phyloP scores from a whole-genome alignment of 176 grass and related monocot genomes.

The Themeda triandra region DNA sequence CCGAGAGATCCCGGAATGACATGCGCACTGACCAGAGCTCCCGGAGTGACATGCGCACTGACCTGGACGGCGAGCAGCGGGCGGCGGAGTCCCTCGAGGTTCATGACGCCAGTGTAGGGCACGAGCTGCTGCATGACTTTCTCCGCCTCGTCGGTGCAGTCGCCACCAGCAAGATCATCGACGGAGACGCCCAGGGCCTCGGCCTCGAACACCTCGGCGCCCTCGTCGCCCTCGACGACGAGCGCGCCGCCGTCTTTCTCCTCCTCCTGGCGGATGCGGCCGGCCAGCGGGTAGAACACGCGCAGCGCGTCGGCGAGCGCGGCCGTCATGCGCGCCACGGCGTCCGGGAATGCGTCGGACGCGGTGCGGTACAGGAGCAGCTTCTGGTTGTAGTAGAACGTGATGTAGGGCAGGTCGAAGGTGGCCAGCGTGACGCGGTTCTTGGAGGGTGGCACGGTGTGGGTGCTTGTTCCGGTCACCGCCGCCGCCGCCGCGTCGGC shows the following conservation, averaged over 20 bases:
- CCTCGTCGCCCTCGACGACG: conserved; percentile 32
- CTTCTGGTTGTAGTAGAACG: conserved; percentile 99
- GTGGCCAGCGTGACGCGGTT: conserved; percentile 57
- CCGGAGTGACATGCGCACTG: neutral
- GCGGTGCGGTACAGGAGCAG: conserved; percentile 72
- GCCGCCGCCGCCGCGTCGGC: neutral
- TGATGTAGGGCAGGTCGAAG: conserved; percentile 96
- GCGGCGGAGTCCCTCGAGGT: conserved; percentile 77
- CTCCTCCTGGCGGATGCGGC: conserved; percentile 43
- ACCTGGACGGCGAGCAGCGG: conserved; percentile 93
- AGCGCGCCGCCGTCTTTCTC: conserved; percentile 55
- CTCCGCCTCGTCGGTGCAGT: conserved; percentile 35
- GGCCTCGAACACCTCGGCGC: conserved; percentile 74
- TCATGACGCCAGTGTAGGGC: conserved; percentile 96
- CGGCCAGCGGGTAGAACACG: conserved; percentile 77
- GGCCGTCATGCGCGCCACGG: conserved; percentile 47
- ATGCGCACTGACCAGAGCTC: no score
- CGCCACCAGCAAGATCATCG: conserved; percentile 42
- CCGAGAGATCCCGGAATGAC: neutral
- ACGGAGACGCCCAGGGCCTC: conserved; percentile 56
- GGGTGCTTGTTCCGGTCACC: conserved; percentile 36
- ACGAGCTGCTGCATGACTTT: conserved; percentile 65
- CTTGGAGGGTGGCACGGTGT: conserved; percentile 46
- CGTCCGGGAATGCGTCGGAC: conserved; percentile 45
- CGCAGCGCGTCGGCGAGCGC: conserved; percentile 63